phyloP scores from a whole-genome alignment of 75 land plant species.

The Selaginella moellendorffii region DNA sequence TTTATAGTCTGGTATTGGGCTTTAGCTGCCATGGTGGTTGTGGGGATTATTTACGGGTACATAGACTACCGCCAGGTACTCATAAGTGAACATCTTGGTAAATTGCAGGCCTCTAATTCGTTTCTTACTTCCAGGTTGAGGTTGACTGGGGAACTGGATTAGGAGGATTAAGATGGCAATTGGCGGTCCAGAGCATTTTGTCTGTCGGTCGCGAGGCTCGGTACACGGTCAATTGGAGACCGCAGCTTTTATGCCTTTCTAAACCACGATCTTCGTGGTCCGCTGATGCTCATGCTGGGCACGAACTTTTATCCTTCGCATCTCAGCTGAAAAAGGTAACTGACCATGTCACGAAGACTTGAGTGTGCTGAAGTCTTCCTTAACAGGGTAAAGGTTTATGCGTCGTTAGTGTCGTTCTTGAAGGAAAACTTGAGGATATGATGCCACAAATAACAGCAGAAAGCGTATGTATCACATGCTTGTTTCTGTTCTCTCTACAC shows the following conservation, averaged over 20 bases:
- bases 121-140: constrained; percentile 16
- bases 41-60: neutral
- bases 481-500: no score
- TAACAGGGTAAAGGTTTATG: constrained; percentile 3
- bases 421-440: constrained; percentile 1
- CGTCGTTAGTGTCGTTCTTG: constrained; percentile 5
- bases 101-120: neutral
- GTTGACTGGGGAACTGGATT: constrained; percentile 30
- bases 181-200: constrained; percentile 1
- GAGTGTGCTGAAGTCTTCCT: neutral
- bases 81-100: neutral
- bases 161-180: constrained; percentile 9
- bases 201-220: constrained; percentile 4
- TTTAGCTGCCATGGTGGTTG: constrained; percentile 4
- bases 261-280: neutral
- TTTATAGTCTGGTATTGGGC: constrained; percentile 10
- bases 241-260: neutral
- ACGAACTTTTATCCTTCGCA: neutral
- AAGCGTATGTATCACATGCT: neutral
- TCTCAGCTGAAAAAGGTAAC: neutral
- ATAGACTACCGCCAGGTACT: constrained; percentile 11
- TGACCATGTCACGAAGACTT: neutral
- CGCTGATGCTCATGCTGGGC: neutral
- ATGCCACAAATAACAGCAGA: neutral
- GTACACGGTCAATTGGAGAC: neutral